These are phyloP conservation scores for Aschersonia sp. DNA, from an alignment of 2,329 filamentous ascomycete species.

Conservation along the genomic window DNA sequence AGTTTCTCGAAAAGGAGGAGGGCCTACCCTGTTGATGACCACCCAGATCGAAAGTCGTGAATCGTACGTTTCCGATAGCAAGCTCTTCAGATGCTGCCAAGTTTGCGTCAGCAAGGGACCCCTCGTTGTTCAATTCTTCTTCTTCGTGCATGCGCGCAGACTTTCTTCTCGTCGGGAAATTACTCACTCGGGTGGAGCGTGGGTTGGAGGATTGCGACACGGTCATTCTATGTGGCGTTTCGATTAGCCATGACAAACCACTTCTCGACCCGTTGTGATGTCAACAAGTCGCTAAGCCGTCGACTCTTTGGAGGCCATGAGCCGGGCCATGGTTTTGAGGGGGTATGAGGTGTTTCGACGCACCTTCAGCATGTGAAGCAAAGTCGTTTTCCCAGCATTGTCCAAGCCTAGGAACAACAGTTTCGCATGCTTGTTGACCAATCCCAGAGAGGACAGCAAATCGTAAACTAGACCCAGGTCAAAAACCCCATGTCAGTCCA, in stretches of 20 bases:
- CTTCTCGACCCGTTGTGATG: no score
- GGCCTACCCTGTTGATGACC: constrained; percentile 75
- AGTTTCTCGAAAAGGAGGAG: background rate
- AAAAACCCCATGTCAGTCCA: constrained; percentile 18
- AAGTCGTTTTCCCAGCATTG: constrained; percentile 87
- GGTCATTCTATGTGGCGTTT: constrained; percentile 53
- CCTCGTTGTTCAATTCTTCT: background rate
- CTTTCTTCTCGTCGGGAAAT: background rate
- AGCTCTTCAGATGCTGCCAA: constrained; percentile 70
- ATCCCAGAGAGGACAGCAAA: constrained; percentile 70
- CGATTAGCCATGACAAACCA: constrained; percentile 9
- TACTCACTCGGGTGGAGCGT: constrained; percentile 82
- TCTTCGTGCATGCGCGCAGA: background rate
- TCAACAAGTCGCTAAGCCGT: no score
- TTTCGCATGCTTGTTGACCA: constrained; percentile 94
- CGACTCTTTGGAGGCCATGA: no score
- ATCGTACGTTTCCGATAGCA: constrained; percentile 82
- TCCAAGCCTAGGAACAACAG: constrained; percentile 85
- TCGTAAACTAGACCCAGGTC: constrained; percentile 51
- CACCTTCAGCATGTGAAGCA: constrained; percentile 93
- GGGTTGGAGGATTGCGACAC: constrained; percentile 78
- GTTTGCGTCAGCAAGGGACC: constrained; percentile 6
- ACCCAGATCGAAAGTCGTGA: constrained; percentile 87
- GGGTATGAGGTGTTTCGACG: constrained; percentile 10
- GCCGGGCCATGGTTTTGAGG: no score